Evolutionary conservation across 148 eudicot species (phyloP).

Genomic region (Polygonum maritimum): DNA sequence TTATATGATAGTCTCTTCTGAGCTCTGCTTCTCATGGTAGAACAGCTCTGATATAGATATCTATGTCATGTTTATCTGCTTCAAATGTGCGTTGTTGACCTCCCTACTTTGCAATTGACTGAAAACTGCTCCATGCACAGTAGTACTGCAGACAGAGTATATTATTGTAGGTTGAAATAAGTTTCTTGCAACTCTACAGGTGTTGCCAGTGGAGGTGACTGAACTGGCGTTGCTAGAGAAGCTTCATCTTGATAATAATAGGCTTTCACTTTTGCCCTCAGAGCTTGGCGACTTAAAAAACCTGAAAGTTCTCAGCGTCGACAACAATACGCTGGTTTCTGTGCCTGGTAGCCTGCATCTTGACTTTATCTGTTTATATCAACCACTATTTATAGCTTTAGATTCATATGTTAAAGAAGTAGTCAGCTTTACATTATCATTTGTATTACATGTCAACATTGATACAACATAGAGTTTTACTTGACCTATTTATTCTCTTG

Average conservation of each 20-base stretch:
- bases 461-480: background rate
- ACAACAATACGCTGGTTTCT: slow-evolving; percentile 74
- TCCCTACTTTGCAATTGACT: background rate
- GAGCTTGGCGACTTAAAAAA: slow-evolving; percentile 83
- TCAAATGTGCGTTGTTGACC: no score
- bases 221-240: slow-evolving; percentile 79
- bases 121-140: background rate
- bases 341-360: slow-evolving; percentile 68
- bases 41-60: no score
- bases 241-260: slow-evolving; percentile 81
- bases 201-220: slow-evolving; percentile 81
- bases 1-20: background rate
- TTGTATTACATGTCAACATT: background rate
- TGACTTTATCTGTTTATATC: background rate
- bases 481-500: background rate
- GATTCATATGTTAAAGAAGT: background rate
- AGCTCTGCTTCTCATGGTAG: no score
- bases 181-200: slow-evolving; percentile 30
- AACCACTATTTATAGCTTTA: background rate
- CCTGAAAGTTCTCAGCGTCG: slow-evolving; percentile 81
- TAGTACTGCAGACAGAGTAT: background rate
- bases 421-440: background rate
- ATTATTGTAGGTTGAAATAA: background rate
- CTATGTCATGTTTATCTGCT: no score
- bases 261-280: slow-evolving; percentile 70